A percentile compares a stretch with the other conserved stretches of the same genome.
Evolutionary conservation across 306 rosid species (phyloP).

Genomic region (Prunus armeniaca): DNA sequence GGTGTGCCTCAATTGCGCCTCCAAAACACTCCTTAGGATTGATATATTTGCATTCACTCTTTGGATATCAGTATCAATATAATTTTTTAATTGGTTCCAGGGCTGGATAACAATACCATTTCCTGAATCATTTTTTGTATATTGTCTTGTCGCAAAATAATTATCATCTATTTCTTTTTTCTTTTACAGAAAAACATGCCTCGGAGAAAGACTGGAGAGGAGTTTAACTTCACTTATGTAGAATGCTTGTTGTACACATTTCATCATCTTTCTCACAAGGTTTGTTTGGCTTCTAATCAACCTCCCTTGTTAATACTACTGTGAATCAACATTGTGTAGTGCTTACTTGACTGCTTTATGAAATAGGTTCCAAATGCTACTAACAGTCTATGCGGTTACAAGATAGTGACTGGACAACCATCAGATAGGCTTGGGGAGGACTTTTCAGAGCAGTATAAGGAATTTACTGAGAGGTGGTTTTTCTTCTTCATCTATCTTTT

Average conservation of each 20-base stretch:
- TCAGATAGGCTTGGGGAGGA: slow-evolving; percentile 99
- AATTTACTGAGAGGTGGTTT: slow-evolving; percentile 79
- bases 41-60: not conserved
- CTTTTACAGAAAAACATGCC: slow-evolving; percentile 82
- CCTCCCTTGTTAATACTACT: slow-evolving; percentile 6
- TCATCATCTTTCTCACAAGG: slow-evolving; percentile 98
- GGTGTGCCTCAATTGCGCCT: not conserved
- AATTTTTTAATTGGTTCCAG: not conserved
- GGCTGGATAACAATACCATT: not conserved
- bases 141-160: not conserved
- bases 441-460: slow-evolving; percentile 70
- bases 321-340: slow-evolving; percentile 8
- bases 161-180: not conserved
- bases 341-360: slow-evolving; percentile 16
- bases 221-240: slow-evolving; percentile 84
- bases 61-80: not conserved
- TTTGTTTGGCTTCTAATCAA: slow-evolving; percentile 26
- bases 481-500: slow-evolving; percentile 4
- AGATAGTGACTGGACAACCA: slow-evolving; percentile 96
- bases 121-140: not conserved
- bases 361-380: slow-evolving; percentile 97
- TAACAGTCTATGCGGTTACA: slow-evolving; percentile 94
- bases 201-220: slow-evolving; percentile 86
- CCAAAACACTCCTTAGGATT: not conserved
- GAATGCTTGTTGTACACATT: slow-evolving; percentile 93